phyloP scores from a whole-genome alignment of 2,329 filamentous ascomycete genomes.

The Elsinoe fawcettii region DNA sequence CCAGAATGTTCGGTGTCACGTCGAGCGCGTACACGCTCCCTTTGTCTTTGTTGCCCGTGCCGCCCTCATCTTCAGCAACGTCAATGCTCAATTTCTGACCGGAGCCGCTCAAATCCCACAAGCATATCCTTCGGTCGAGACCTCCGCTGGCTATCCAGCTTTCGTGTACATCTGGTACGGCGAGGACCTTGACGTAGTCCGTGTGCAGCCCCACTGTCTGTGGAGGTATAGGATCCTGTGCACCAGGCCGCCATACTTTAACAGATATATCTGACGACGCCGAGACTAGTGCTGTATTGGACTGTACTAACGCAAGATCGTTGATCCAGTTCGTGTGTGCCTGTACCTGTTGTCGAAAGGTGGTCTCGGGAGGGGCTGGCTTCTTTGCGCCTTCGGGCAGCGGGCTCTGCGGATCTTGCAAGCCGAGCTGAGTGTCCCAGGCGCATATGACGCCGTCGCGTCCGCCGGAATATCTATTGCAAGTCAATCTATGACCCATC shows the following conservation, averaged over 20 bases:
- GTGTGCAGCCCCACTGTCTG: slow-evolving; percentile 83
- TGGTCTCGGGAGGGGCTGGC: slow-evolving; percentile 36
- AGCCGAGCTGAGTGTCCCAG: slow-evolving; percentile 77
- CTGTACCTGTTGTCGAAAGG: slow-evolving; percentile 57
- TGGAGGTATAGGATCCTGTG: slow-evolving; percentile 56
- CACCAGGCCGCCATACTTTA: slow-evolving; percentile 78
- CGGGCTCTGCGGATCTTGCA: slow-evolving; percentile 36
- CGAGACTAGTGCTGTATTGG: slow-evolving; percentile 72
- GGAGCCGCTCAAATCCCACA: slow-evolving; percentile 87
- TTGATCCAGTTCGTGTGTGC: slow-evolving; percentile 97
- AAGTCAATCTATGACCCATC: slow-evolving; percentile 20
- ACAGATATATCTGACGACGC: slow-evolving; percentile 91
- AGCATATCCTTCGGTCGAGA: slow-evolving; percentile 79
- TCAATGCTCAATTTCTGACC: slow-evolving; percentile 85
- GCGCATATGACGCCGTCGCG: slow-evolving; percentile 93
- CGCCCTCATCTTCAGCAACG: slow-evolving; percentile 70
- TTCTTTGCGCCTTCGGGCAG: slow-evolving; percentile 29
- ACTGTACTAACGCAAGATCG: slow-evolving; percentile 73
- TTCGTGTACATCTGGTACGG: slow-evolving; percentile 61
- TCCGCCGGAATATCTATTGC: slow-evolving; percentile 78
- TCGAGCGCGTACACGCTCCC: slow-evolving; percentile 90
- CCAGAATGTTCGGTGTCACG: slow-evolving; percentile 70
- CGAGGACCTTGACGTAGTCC: slow-evolving; percentile 94
- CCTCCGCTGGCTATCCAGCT: slow-evolving; percentile 93
- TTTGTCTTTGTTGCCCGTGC: slow-evolving; percentile 64